A percentile compares a stretch with the other conserved stretches of the same genome.
Evolutionary conservation across 805 yeast genomes (phyloP).

Genomic region (Lipomyces anomalus): DNA sequence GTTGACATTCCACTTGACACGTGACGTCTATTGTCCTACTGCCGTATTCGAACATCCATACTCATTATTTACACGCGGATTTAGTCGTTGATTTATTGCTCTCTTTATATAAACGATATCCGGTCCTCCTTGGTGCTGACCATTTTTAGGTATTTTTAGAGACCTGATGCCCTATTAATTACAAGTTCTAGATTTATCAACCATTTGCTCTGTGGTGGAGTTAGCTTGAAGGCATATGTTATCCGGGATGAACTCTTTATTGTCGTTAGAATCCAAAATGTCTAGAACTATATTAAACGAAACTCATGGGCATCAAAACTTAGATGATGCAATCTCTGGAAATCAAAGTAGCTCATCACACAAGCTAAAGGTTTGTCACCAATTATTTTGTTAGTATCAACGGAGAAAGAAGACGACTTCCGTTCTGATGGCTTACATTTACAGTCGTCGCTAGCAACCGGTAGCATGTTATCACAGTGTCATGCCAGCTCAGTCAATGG

Average conservation of each 20-base stretch:
- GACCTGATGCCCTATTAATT: too few relatives aligned
- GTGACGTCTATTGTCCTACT: too few relatives aligned
- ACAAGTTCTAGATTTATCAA: too few relatives aligned
- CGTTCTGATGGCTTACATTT: not conserved
- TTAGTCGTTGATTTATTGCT: too few relatives aligned
- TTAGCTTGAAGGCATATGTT: too few relatives aligned
- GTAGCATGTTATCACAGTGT: not conserved
- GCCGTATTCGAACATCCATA: too few relatives aligned
- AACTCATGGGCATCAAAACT: constrained; percentile 3
- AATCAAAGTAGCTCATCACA: constrained; percentile 2
- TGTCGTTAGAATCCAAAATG: constrained; percentile 16
- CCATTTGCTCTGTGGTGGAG: too few relatives aligned
- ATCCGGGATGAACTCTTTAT: constrained; percentile 16
- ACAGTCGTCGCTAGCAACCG: not conserved
- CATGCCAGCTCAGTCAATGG: not conserved
- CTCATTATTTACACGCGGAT: too few relatives aligned
- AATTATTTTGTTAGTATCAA: not conserved
- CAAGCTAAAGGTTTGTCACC: not conserved
- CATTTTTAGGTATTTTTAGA: too few relatives aligned
- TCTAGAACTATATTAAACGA: constrained; percentile 19
- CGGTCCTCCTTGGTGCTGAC: too few relatives aligned
- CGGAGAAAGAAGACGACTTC: not conserved
- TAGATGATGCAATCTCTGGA: constrained; percentile 4
- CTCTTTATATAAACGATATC: too few relatives aligned
- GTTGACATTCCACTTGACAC: too few relatives aligned